These are phyloP conservation scores for Hortaea werneckii DNA, from an alignment of 2,329 filamentous ascomycete genomes.

Conservation along the genomic window DNA sequence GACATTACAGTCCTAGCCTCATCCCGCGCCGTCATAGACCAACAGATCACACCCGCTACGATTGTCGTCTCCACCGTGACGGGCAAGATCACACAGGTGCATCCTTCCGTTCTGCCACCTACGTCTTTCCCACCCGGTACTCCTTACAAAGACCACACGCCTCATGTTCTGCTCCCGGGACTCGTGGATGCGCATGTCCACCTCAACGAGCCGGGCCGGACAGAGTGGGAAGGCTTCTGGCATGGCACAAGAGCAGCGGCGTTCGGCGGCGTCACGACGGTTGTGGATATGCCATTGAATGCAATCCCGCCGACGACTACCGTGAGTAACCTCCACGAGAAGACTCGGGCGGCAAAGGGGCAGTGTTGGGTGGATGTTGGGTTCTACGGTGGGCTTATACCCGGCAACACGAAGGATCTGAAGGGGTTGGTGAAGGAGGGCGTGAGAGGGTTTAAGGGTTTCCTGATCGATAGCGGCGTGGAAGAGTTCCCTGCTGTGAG, in stretches of 20 bases:
- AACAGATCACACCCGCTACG: slow-evolving; percentile 69
- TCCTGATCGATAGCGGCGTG: slow-evolving; percentile 92
- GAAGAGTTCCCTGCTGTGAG: slow-evolving; percentile 94
- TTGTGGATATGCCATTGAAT: slow-evolving; percentile 96
- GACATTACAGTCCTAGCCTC: slow-evolving; percentile 69
- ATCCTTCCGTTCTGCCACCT: slow-evolving; percentile 62
- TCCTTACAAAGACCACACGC: slow-evolving; percentile 73
- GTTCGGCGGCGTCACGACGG: slow-evolving; percentile 90
- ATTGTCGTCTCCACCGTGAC: slow-evolving; percentile 66
- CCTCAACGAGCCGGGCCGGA: slow-evolving; percentile 90
- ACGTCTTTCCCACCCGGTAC: slow-evolving; percentile 62
- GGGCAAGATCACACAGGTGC: slow-evolving; percentile 74
- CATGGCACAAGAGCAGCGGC: slow-evolving; percentile 90
- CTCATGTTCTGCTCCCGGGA: slow-evolving; percentile 75
- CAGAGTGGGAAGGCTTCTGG: slow-evolving; percentile 97
- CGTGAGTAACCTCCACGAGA: slow-evolving; percentile 68
- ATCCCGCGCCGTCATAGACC: slow-evolving; percentile 68
- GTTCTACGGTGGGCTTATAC: slow-evolving; percentile 91
- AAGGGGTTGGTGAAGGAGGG: slow-evolving; percentile 72
- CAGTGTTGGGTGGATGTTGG: slow-evolving; percentile 99
- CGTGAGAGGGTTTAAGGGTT: slow-evolving; percentile 93
- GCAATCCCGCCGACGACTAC: slow-evolving; percentile 95
- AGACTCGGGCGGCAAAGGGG: slow-evolving; percentile 69
- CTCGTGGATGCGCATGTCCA: slow-evolving; percentile 96
- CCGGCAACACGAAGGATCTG: slow-evolving; percentile 73